phyloP scores from a whole-genome alignment of 306 rosid species.

The Cucumis hystrix region DNA sequence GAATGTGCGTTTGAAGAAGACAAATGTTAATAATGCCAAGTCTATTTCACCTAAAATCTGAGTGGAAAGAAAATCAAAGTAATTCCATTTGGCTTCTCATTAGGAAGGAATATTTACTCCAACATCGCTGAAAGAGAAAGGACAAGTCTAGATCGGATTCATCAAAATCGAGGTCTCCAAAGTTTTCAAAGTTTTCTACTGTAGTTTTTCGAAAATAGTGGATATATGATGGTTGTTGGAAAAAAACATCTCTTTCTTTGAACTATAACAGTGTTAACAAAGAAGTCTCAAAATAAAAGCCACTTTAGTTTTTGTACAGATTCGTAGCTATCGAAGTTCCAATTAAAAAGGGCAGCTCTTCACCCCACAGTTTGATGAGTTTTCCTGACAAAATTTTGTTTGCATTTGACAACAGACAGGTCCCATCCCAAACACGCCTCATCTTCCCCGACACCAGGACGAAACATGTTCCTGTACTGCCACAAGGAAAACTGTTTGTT shows the following conservation, averaged over 20 bases:
- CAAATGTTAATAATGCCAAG: not conserved
- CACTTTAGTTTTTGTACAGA: not conserved
- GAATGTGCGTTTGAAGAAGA: not conserved
- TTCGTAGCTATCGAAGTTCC: conserved; percentile 1
- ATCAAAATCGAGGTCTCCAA: not conserved
- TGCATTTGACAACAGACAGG: conserved; percentile 15
- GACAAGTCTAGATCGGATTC: not conserved
- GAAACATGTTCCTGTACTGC: not conserved
- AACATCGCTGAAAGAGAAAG: not conserved
- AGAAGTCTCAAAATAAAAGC: not conserved
- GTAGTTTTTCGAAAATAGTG: not conserved
- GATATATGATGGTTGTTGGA: not conserved
- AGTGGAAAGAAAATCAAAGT: not conserved
- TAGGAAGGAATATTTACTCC: not conserved
- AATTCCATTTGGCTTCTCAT: too few relatives aligned
- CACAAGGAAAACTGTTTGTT: not conserved
- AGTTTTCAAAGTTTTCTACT: not conserved
- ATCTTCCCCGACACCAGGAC: not conserved
- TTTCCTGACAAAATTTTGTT: not conserved
- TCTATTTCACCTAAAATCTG: not conserved
- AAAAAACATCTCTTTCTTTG: not conserved
- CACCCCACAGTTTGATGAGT: not conserved
- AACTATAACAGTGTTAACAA: not conserved
- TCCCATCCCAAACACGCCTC: conserved; percentile 9
- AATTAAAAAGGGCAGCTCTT: not conserved